phyloP scores from a whole-genome alignment of 2,329 filamentous ascomycete species.

The Neopestalotiopsis clavispora region DNA sequence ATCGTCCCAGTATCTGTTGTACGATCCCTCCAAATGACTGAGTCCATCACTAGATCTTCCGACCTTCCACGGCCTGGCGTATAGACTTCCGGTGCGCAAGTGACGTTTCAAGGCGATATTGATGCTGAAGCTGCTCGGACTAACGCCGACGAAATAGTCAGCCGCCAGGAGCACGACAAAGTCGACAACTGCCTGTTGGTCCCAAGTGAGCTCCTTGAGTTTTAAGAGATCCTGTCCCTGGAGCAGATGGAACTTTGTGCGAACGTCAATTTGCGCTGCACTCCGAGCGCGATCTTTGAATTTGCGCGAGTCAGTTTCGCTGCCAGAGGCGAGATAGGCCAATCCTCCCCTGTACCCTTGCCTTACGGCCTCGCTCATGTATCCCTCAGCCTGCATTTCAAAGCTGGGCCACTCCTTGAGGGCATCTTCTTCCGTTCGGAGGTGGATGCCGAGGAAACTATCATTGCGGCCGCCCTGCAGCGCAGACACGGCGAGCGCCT shows the following conservation, averaged over 20 bases:
- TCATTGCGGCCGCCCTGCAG: constrained; percentile 14
- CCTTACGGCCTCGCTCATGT: constrained; percentile 38
- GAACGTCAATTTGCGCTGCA: constrained; percentile 34
- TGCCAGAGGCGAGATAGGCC: constrained; percentile 50
- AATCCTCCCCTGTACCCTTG: constrained; percentile 36
- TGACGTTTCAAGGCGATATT: constrained; percentile 51
- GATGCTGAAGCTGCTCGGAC: constrained; percentile 53
- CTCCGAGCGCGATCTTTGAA: constrained; percentile 37
- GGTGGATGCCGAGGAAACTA: constrained; percentile 45
- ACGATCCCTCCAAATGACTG: constrained; percentile 47
- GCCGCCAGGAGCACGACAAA: constrained; percentile 42
- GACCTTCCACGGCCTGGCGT: constrained; percentile 46
- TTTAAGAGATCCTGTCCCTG: constrained; percentile 27
- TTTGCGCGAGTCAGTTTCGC: constrained; percentile 42
- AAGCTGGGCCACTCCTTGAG: constrained; percentile 48
- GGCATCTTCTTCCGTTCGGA: constrained; percentile 51
- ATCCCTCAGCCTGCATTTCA: constrained; percentile 43
- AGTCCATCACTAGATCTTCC: constrained; percentile 43
- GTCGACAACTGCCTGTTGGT: constrained; percentile 49
- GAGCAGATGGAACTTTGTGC: constrained; percentile 44
- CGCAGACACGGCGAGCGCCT: constrained; percentile 31
- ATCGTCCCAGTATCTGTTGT: constrained; percentile 49
- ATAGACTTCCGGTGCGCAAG: constrained; percentile 40
- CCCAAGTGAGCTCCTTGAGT: constrained; percentile 43
- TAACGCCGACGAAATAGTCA: constrained; percentile 48